These are phyloP conservation scores for Paraleonurus japonicus DNA, from an alignment of 257 asterid genomes.

Conservation along the genomic window DNA sequence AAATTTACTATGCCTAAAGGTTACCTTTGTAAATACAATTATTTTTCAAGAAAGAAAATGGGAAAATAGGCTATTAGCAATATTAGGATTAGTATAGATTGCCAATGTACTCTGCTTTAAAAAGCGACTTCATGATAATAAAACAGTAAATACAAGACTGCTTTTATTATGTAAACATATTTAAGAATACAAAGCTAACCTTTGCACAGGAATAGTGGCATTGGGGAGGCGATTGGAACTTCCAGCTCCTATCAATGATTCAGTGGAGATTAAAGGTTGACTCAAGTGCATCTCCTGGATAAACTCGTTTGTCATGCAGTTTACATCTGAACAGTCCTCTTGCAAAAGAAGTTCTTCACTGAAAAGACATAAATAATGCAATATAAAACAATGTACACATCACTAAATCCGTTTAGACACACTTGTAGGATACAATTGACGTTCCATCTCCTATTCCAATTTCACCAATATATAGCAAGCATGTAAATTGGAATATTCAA, in stretches of 20 bases:
- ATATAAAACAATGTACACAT: slow-evolving; percentile 13
- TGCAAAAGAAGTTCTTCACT: slow-evolving; percentile 93
- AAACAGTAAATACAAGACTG: background rate
- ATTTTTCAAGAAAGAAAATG: background rate
- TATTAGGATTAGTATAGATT: background rate
- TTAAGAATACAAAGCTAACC: slow-evolving; percentile 42
- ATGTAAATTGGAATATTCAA: background rate
- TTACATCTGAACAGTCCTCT: slow-evolving; percentile 78
- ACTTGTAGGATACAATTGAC: background rate
- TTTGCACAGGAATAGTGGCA: slow-evolving; percentile 47
- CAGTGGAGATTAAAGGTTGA: slow-evolving; percentile 45
- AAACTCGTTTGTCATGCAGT: slow-evolving; percentile 64
- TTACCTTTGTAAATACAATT: background rate
- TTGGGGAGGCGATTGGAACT: slow-evolving; percentile 49
- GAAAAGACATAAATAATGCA: slow-evolving; percentile 26
- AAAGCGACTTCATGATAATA: background rate
- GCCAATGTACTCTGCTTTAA: background rate
- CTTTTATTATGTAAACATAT: background rate
- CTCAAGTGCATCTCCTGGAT: slow-evolving; percentile 63
- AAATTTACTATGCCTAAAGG: background rate
- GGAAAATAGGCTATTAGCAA: background rate
- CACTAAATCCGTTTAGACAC: slow-evolving; percentile 14
- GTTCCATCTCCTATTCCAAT: background rate
- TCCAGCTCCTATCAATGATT: slow-evolving; percentile 51
- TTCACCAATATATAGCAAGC: background rate